Percentiles rank a stretch among this genome's conserved stretches.
phyloP scores from a whole-genome alignment of 768 basidiomycete genomes.

The Amanita pseudoporphyria region DNA sequence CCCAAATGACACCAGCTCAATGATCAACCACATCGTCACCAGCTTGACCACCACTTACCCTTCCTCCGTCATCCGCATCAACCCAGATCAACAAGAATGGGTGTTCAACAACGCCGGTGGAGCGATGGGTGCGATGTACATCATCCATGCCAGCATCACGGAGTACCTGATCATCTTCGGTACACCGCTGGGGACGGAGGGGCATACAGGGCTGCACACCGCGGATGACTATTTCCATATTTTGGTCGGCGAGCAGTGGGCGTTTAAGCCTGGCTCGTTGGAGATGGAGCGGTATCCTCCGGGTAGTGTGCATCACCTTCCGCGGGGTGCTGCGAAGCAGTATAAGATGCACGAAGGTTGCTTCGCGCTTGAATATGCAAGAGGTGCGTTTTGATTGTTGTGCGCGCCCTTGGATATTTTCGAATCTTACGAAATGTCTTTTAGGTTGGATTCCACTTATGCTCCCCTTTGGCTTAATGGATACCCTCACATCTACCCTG shows the following conservation, averaged over 20 bases:
- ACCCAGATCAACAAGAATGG: conserved; percentile 69
- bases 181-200: conserved; percentile 94
- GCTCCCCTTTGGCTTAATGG: conserved; percentile 90
- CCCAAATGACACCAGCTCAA: conserved; percentile 49
- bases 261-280: conserved; percentile 71
- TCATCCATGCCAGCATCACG: conserved; percentile 93
- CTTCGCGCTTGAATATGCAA: conserved; percentile 91
- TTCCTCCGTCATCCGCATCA: conserved; percentile 40
- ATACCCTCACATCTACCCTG: conserved; percentile 79
- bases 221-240: conserved; percentile 99
- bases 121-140: conserved; percentile 97
- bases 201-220: conserved; percentile 87
- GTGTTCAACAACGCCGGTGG: conserved; percentile 96
- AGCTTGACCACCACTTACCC: conserved; percentile 75
- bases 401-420: not conserved
- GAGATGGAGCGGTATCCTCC: conserved; percentile 80
- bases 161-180: conserved; percentile 97
- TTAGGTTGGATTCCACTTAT: conserved; percentile 96
- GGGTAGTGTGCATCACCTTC: conserved; percentile 80
- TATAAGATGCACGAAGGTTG: conserved; percentile 97
- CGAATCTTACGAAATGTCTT: not conserved
- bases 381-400: conserved; percentile 48
- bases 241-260: conserved; percentile 90
- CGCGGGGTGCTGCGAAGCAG: conserved; percentile 81
- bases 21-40: conserved; percentile 74